Conservation (phyloP, 306 rosid genomes). For the Rosa multiflora region DNA sequence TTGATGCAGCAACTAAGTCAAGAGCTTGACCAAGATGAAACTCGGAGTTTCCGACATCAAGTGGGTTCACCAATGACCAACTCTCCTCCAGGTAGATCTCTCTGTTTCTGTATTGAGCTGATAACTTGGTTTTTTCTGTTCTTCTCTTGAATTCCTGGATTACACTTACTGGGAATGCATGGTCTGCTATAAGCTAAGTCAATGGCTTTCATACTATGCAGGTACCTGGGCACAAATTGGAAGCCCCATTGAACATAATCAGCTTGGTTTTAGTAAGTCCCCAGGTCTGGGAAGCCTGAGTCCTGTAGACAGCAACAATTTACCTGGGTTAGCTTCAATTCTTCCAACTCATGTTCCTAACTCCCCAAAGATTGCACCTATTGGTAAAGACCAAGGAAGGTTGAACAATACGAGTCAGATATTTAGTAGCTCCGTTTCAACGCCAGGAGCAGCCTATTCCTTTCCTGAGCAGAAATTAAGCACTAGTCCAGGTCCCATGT, state of each 20-base stretch:
- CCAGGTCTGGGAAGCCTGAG: conserved; percentile 67
- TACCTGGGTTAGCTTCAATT: conserved; percentile 83
- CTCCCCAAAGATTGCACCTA: conserved; percentile 78
- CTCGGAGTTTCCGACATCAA: conserved; percentile 61
- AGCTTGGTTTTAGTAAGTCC: conserved; percentile 61
- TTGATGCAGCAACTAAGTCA: conserved; percentile 87
- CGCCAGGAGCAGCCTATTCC: conserved; percentile 60
- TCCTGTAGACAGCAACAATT: conserved; percentile 64
- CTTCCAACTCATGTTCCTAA: conserved; percentile 64
- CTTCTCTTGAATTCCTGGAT: conserved; percentile 8
- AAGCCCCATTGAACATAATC: conserved; percentile 75
- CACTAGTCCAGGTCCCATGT: conserved; percentile 64
- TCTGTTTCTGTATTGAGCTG: conserved; percentile 12
- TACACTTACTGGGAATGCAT: conserved; percentile 14
- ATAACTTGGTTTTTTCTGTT: conserved; percentile 7
- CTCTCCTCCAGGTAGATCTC: conserved; percentile 84
- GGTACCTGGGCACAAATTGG: conserved; percentile 82
- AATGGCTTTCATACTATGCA: conserved; percentile 24
- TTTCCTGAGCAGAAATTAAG: conserved; percentile 63
- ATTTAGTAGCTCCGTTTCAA: conserved; percentile 41
- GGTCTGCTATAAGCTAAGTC: conserved; percentile 25
- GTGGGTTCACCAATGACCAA: conserved; percentile 78
- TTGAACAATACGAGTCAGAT: conserved; percentile 47
- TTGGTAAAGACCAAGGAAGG: conserved; percentile 88
- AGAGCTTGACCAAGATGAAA: conserved; percentile 87